Percentiles rank a stretch among this genome's conserved stretches.
Evolutionary conservation across 2,329 filamentous ascomycete genomes (phyloP).

Genomic region (Mycosphaerella sp.): DNA sequence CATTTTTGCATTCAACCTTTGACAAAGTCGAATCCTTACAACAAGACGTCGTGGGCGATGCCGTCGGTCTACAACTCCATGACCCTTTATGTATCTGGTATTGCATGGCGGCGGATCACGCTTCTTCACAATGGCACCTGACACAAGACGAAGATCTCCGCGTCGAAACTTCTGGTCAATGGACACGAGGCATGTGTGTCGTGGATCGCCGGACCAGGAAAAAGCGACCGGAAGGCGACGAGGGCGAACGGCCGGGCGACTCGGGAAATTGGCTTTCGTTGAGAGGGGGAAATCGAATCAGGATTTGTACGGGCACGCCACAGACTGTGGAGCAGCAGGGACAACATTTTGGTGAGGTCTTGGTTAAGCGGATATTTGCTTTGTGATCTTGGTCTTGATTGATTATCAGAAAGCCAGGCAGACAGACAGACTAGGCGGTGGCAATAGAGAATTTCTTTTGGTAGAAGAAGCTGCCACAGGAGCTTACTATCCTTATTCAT

Average conservation of each 20-base stretch:
- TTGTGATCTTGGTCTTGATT: neutral
- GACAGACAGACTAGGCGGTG: no score
- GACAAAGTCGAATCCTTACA: constrained; percentile 40
- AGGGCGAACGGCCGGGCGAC: constrained; percentile 61
- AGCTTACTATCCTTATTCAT: no score
- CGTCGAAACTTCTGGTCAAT: constrained; percentile 84
- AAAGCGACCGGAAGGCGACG: constrained; percentile 45
- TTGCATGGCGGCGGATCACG: constrained; percentile 22
- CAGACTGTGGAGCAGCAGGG: constrained; percentile 56
- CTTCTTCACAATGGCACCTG: constrained; percentile 33
- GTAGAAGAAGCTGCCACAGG: no score
- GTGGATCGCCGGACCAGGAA: constrained; percentile 62
- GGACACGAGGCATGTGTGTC: constrained; percentile 84
- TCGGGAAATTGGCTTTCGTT: constrained; percentile 67
- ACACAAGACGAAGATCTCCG: constrained; percentile 67
- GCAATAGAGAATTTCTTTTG: no score
- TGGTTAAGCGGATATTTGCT: constrained; percentile 22
- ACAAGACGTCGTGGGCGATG: constrained; percentile 31
- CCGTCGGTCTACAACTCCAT: constrained; percentile 41
- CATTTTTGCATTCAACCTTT: constrained; percentile 44
- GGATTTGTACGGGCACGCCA: constrained; percentile 63
- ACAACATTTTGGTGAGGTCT: constrained; percentile 29
- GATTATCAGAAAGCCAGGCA: no score
- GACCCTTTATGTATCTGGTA: constrained; percentile 41
- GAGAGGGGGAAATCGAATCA: constrained; percentile 70